Conservation (phyloP, 345 rosid species). For the Populus tremula region DNA sequence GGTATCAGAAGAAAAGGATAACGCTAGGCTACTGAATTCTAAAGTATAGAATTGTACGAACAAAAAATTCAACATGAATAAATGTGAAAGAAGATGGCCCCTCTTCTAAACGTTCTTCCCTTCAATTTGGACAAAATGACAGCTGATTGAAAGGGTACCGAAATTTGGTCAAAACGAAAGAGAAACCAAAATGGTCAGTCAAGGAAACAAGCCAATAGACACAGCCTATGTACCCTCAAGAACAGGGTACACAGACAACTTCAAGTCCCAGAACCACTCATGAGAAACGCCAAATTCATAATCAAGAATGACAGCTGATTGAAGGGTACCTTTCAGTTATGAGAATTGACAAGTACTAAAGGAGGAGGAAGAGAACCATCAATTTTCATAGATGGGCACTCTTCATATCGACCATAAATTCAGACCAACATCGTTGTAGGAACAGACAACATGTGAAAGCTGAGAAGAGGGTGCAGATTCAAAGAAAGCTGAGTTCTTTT, state of each 20-base stretch:
- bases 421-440: constrained; percentile 10
- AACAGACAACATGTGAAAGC: neutral
- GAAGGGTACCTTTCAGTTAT: constrained; percentile 7
- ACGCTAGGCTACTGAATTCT: neutral
- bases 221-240: neutral
- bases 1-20: neutral
- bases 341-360: neutral
- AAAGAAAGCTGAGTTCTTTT: neutral
- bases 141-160: neutral
- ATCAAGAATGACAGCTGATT: constrained; percentile 7
- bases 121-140: neutral
- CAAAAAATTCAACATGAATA: neutral
- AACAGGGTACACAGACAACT: neutral
- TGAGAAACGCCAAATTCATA: neutral
- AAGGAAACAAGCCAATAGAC: neutral
- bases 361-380: constrained; percentile 1
- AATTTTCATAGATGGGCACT: neutral
- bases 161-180: neutral
- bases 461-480: constrained; percentile 7
- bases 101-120: neutral
- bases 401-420: constrained; percentile 11
- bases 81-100: neutral
- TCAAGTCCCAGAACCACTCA: neutral
- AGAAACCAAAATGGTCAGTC: neutral
- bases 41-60: neutral